Evolutionary conservation across 164 flowering plant species (phyloP).

Genomic region (Amborella trichopoda): DNA sequence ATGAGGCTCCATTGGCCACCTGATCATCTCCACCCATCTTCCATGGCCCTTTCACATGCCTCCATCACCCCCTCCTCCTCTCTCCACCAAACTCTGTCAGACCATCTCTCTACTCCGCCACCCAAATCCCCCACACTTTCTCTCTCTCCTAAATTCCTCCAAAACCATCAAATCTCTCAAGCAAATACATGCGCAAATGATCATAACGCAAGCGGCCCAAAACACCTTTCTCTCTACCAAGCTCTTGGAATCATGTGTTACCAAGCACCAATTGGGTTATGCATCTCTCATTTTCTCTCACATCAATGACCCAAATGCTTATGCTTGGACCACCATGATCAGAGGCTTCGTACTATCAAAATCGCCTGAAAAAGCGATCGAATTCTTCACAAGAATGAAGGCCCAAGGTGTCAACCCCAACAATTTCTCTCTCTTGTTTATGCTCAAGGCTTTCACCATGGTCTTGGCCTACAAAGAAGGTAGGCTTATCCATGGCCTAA

Average conservation of each 20-base stretch:
- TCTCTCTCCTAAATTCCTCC: neutral
- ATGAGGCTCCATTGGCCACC: no score
- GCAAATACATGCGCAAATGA: conserved; percentile 12
- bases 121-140: no score
- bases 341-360: conserved; percentile 9
- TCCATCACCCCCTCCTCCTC: no score
- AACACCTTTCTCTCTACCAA: conserved; percentile 14
- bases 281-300: conserved; percentile 6
- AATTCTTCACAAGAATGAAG: conserved; percentile 7
- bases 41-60: no score
- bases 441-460: conserved; percentile 13
- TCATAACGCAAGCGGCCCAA: conserved; percentile 1
- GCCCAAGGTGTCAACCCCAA: conserved; percentile 5
- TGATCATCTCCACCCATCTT: no score
- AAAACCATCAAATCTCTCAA: conserved; percentile 2
- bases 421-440: conserved; percentile 13
- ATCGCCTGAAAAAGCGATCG: conserved; percentile 5
- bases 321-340: conserved; percentile 16
- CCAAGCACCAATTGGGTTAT: conserved; percentile 8
- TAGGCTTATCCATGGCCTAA: conserved; percentile 10
- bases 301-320: conserved; percentile 6
- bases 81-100: no score
- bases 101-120: no score
- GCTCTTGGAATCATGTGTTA: conserved; percentile 8
- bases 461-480: conserved; percentile 8